Evolutionary conservation across 441 rosid species (phyloP), one percentile per base, ranked within the genome.

Genomic region (Erodium moschatum): DNA sequence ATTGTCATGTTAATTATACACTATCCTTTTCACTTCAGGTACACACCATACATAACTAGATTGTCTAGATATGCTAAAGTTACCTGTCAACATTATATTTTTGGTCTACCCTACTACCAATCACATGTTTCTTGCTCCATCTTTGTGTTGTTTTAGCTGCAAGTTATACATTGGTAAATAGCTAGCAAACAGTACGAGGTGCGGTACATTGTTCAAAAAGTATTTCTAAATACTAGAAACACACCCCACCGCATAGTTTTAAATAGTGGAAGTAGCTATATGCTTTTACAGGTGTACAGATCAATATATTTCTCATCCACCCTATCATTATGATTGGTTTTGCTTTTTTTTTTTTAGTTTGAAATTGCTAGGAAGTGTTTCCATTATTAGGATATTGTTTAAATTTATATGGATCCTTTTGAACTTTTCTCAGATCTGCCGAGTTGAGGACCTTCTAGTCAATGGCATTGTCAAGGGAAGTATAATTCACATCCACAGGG

Each of bases 1-100:
- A 94, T 79, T 94, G 98, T 81, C 98, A 91, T 87, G 92, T 89
- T 74, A 94, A 94, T 74, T 88, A 88, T 78, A 94, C 97, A 11
- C 78, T 94, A 58, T 86, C 97, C 21, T 94, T 89, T 83, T 91
- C 98, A 35, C 85, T 94, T 75, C 97, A 91, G 82, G 98, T 91
- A 82, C 80, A 82, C 64, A 60, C 69, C 15, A 11, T 68, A 24
- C 27, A 0, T 24, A 0, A 24, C 27, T 29, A 60, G 70, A 73
- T 58, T 77, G 46, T 67, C 72, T 69, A 71, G 56, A 24, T 24
- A 12, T 70, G 24, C 60, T 52, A 5, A 27, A 16, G 27, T 13
- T 63, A 54, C 20, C 3, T 60, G 64, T 56, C 24, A 56, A 56
- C 27, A 56, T 18, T 16, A 56, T 56, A 56, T 16, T 56, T 20